phyloP scores from a whole-genome alignment of 148 eudicot species.

The Rhododendron ovatum region DNA sequence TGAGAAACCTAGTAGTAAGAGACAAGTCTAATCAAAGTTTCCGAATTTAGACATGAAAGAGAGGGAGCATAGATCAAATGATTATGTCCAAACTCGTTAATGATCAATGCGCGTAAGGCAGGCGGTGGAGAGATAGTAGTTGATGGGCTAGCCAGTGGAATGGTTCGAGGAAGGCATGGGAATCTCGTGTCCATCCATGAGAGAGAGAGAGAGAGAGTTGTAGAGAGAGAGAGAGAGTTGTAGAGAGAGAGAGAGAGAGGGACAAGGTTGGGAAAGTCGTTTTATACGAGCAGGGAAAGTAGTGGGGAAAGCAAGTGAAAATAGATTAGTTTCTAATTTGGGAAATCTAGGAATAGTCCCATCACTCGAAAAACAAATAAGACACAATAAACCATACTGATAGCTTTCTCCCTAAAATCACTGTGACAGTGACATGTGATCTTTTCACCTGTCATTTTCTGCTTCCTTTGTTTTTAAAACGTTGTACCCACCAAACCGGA shows the following conservation, averaged over 20 bases:
- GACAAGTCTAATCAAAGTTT: constrained; percentile 30
- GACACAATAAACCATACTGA: background rate
- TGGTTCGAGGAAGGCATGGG: constrained; percentile 17
- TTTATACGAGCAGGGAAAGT: constrained; percentile 63
- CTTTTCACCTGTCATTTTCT: constrained; percentile 29
- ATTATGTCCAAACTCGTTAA: constrained; percentile 51
- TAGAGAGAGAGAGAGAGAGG: background rate
- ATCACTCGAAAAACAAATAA: constrained; percentile 30
- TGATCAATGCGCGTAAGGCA: constrained; percentile 22
- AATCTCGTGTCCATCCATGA: constrained; percentile 7
- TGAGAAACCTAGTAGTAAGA: background rate
- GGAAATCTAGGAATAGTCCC: constrained; percentile 60
- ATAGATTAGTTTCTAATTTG: constrained; percentile 36
- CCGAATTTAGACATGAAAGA: constrained; percentile 27
- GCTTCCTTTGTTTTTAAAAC: constrained; percentile 16
- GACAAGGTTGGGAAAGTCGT: background rate
- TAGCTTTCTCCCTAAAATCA: constrained; percentile 15
- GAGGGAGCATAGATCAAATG: constrained; percentile 34
- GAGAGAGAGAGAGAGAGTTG: background rate
- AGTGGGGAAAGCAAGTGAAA: constrained; percentile 27
- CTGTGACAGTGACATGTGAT: constrained; percentile 31
- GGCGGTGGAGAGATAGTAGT: background rate
- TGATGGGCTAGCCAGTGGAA: background rate
- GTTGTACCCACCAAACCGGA: constrained; percentile 5
- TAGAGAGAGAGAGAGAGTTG: background rate